Conservation (phyloP, 768 basidiomycete species). For the Lentinula lateritia region DNA sequence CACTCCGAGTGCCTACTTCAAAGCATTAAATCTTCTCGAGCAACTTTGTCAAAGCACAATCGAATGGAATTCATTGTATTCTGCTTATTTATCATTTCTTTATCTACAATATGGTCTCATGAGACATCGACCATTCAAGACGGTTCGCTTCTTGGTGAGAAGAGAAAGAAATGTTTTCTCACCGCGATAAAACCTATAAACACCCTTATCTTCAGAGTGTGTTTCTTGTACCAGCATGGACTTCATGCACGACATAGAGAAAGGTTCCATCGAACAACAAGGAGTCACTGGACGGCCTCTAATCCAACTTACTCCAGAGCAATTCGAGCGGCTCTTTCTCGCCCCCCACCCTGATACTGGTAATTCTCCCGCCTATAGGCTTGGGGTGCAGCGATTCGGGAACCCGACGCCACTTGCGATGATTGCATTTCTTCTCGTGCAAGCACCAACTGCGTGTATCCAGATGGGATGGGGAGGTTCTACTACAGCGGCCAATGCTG, state of each 20-base stretch:
- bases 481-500: conserved; percentile 6
- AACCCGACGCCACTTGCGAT: conserved; percentile 14
- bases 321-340: conserved; percentile 14
- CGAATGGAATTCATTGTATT: too few species aligned
- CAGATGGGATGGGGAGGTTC: conserved; percentile 15
- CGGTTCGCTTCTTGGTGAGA: background rate
- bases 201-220: background rate
- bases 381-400: conserved; percentile 7
- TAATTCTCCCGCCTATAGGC: background rate
- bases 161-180: background rate
- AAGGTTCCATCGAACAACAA: conserved; percentile 7
- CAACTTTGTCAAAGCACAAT: too few species aligned
- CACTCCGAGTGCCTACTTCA: too few species aligned
- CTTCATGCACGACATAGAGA: conserved; percentile 10
- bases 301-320: conserved; percentile 9
- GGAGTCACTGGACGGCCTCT: background rate
- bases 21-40: background rate
- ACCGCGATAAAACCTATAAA: background rate
- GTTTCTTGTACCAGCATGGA: background rate
- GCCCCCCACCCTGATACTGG: conserved; percentile 7
- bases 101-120: background rate
- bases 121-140: background rate
- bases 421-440: conserved; percentile 12
- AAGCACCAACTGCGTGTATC: conserved; percentile 13
- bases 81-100: background rate